Base-by-base conservation (phyloP, 345 rosid species). In the Salix viminalis region DNA sequence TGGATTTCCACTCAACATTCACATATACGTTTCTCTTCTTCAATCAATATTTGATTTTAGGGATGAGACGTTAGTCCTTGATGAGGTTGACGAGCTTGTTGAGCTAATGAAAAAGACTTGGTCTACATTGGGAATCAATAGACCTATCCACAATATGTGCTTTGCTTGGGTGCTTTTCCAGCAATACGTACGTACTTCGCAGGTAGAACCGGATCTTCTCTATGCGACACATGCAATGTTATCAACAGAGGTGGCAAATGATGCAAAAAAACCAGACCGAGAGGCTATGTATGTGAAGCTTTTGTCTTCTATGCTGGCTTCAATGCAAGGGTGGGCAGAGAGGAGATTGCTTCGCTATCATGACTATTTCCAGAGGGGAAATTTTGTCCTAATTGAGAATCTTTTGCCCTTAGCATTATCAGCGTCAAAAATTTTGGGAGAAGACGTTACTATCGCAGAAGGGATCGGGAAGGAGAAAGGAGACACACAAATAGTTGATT, bases 71-170 rank as follows among this genome's bases (percentile, higher is more conserved):
- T 74, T 86, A 36, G 97, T 95, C 65, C 91, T 93, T 0, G 97
- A 95, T 23, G 99, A 93, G 87, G 91, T 95, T 6, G 99, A 95
- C 50, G 97, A 93, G 82, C 92, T 95, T 41, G 70, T 90, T 3
- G 97, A 95, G 79, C 80, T 95, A 28, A 93, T 95, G 85, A 95
- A 90, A 86, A 95, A 93, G 81, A 93, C 99, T 9, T 95, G 99
- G 99, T 80, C 91, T 15, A 91, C 91, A 26, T 72, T 93, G 48
- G 98, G 96, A 69, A 91, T 95, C 83, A 89, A 83, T 54, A 70
- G 89, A 76, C 83, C 90, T 0, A 81, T 91, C 11, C 99, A 95
- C 80, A 93, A 90, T 65, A 56, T 89, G 8, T 93, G 96, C 79
- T 89, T 93, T 81, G 86, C 97, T 2, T 93, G 99, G 99, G 92